These are phyloP conservation scores for Colletotrichum caudatum DNA, from an alignment of 2,329 filamentous ascomycete species.

Conservation along the genomic window DNA sequence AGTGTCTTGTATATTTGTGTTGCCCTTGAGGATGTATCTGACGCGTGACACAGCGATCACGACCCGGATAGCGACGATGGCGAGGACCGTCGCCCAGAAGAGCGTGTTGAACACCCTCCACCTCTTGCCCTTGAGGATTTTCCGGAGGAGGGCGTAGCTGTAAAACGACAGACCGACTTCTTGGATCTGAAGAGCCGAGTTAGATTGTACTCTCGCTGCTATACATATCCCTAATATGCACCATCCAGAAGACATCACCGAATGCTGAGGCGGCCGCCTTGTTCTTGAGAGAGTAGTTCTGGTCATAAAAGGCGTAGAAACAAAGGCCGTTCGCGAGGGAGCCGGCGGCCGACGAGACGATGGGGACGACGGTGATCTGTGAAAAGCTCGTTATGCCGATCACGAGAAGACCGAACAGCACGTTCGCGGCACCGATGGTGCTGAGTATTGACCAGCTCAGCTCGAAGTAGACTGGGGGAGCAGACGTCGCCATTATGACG, in stretches of 20 bases:
- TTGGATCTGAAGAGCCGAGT: slow-evolving; percentile 50
- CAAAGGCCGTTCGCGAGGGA: slow-evolving; percentile 58
- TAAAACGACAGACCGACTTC: slow-evolving; percentile 60
- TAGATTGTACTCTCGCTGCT: accelerated
- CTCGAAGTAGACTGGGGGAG: slow-evolving; percentile 53
- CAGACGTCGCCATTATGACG: slow-evolving; percentile 27
- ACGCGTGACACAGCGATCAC: slow-evolving; percentile 51
- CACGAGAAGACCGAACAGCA: slow-evolving; percentile 54
- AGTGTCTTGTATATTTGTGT: slow-evolving; percentile 45
- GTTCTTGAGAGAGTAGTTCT: slow-evolving; percentile 43
- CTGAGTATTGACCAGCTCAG: slow-evolving; percentile 60
- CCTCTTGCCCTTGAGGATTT: slow-evolving; percentile 59
- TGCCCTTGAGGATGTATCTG: slow-evolving; percentile 47
- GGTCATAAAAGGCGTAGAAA: slow-evolving; percentile 56
- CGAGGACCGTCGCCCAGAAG: slow-evolving; percentile 68
- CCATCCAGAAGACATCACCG: slow-evolving; percentile 57
- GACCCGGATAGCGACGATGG: slow-evolving; percentile 63
- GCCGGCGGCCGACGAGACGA: slow-evolving; percentile 53
- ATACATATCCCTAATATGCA: slow-evolving; percentile 31
- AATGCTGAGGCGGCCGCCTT: slow-evolving; percentile 53
- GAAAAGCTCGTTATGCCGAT: slow-evolving; percentile 56
- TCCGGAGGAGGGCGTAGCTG: slow-evolving; percentile 65
- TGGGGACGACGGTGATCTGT: slow-evolving; percentile 54
- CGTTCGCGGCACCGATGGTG: slow-evolving; percentile 56
- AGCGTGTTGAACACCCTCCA: slow-evolving; percentile 61